Evolutionary conservation across 345 rosid genomes (phyloP), one percentile per base, ranked within the genome.

Genomic region (Aurinia saxatilis): DNA sequence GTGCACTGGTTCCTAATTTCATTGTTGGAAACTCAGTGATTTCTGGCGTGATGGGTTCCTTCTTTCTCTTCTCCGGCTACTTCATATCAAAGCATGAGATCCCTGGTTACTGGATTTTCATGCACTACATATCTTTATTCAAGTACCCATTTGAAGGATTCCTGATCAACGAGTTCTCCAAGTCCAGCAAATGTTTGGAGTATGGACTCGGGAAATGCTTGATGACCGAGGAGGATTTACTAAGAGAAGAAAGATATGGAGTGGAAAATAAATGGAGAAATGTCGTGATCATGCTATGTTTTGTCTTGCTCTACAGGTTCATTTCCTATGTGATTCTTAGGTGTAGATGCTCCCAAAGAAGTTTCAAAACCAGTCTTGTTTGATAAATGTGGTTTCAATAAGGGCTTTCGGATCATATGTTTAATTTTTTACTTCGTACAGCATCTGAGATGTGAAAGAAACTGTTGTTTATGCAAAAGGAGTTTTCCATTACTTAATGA

Each of bases 71-170:
- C 82, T 93, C 97, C 0, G 99, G 99, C 9, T 93, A 90, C 88
- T 93, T 90, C 87, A 79, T 87, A 65, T 82, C 97, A 10, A 81
- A 80, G 35, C 54, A 81, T 5, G 95, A 81, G 61, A 93, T 93
- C 13, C 99, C 99, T 19, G 72, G 54, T 17, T 90, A 83, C 57
- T 90, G 99, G 99, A 77, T 84, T n/a, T 93, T 87, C 76, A 87
- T 93, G 96, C 95, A 93, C 65, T 93, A 90, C 56, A 68, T 88
- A 16, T 89, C 97, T 1, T 61, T 93, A 60, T 93, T 93, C 56
- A 93, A 93, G 91, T 93, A 93, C 64, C 99, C 99, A 2, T 93
- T 92, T 46, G 99, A 93, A 79, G 91, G 89, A 21, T 86, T 91
- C 56, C 75, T 93, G 72, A 87, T 92, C 23, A 92, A 89, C 31